Base-by-base conservation (phyloP, 192 early-diverging fungal genomes). In the Chytriomyces sp. region DNA sequence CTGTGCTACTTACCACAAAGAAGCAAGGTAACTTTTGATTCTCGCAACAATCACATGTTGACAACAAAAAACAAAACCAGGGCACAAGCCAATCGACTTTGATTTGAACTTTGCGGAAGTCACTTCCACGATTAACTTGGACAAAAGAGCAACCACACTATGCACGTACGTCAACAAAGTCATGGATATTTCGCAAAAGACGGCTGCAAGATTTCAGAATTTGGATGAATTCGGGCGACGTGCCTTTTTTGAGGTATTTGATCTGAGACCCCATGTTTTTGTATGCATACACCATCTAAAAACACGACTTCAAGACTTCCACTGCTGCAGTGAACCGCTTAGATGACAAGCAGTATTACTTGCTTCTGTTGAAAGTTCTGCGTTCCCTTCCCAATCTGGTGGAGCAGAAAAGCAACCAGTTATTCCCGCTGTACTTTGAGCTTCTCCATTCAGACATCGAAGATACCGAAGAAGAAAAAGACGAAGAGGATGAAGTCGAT, bases 381-480 rank as follows among this genome's bases (percentile, higher is more conserved):
- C 61, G 69, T 1, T 61, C 62, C 20, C 26, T 82, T 13, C 87
- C 87, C 16, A 74, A 75, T 16, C 18, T 86, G 6, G 64, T 88
- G 16, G 79, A 82, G 53, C 67, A 77, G n/a, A 57, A 85, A 18
- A 82, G 82, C n/a, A 62, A 26, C 16, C 57, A 72, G 18, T 76
- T 88, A 45, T 72, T 88, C 5, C 85, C 83, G 7, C 66, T 79
- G 13, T 87, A 87, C 67, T 70, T 87, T 10, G 79, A 76, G 28
- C 61, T 88, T 24, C 69, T 86, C 45, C 43, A 79, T 7, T 66
- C 64, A 45, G 45, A 43, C 9, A 49, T 24, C 10, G 65, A 63
- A 26, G 24, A 60, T 73, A 73, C 48, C 71, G 83, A 86, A 47
- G 79, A 89, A 49, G 75, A 83, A 23, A 85, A 89, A 53, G 88